Evolutionary conservation across 2,329 filamentous ascomycete genomes (phyloP).

Genomic region (Cadophora luteo-olivacea): DNA sequence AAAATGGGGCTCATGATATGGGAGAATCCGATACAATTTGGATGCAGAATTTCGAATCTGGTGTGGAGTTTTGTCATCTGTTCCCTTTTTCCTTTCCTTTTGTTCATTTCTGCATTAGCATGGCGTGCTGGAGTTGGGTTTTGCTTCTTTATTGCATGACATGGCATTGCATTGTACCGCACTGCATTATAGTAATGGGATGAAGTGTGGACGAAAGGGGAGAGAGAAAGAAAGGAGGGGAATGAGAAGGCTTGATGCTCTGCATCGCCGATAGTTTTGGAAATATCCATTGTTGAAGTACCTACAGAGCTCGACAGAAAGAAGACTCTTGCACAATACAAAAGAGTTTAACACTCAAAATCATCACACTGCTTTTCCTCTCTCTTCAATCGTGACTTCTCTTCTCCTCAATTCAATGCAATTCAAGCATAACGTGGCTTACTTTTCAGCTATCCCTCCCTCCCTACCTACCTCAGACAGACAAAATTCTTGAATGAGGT

Average conservation of each 20-base stretch:
- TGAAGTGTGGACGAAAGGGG: not conserved
- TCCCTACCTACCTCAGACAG: not conserved
- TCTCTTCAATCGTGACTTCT: not conserved
- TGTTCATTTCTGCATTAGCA: constrained; percentile 14
- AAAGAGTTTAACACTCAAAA: constrained; percentile 11
- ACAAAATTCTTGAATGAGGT: not conserved
- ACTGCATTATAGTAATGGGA: constrained; percentile 16
- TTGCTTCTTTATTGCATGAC: not conserved
- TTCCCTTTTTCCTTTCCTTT: not conserved
- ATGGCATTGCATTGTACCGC: constrained; percentile 5
- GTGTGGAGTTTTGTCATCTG: not conserved
- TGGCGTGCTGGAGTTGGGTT: constrained; percentile 6
- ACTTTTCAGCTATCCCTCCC: not conserved
- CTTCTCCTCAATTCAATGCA: not conserved
- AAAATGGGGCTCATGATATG: constrained; percentile 5
- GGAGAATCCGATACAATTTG: not conserved
- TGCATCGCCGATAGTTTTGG: constrained; percentile 15
- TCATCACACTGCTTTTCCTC: not conserved
- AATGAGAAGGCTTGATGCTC: constrained; percentile 12
- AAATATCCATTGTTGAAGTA: not conserved
- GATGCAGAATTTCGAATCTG: not conserved
- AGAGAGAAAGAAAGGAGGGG: not conserved
- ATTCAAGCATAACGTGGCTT: not conserved
- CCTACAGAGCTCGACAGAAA: not conserved
- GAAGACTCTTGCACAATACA: constrained; percentile 6